Conservation (phyloP, 306 rosid species). For the Prunus kanzakura region DNA sequence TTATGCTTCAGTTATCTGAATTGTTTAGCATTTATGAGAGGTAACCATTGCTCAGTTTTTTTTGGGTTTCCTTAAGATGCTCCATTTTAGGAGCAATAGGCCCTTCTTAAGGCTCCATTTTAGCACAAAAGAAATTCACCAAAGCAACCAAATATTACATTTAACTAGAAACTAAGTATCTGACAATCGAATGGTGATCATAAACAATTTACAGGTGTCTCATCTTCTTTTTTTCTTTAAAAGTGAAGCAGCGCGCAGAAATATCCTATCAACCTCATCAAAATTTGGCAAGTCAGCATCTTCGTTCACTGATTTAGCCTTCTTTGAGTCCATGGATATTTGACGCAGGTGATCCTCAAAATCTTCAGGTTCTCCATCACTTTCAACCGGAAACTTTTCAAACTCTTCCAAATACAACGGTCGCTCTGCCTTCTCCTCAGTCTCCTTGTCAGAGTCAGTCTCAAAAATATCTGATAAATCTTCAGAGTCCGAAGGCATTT, state of each 20-base stretch:
- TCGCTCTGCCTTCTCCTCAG: conserved; percentile 37
- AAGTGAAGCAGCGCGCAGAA: conserved; percentile 69
- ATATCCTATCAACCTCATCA: conserved; percentile 78
- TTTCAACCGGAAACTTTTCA: conserved; percentile 53
- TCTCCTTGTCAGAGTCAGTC: conserved; percentile 62
- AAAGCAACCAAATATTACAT: background rate
- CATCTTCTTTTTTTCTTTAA: conserved; percentile 58
- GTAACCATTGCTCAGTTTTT: too few relatives aligned
- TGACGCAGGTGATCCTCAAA: conserved; percentile 71
- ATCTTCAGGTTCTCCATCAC: conserved; percentile 46
- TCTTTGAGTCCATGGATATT: conserved; percentile 51
- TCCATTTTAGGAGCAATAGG: too few relatives aligned
- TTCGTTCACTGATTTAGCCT: conserved; percentile 24
- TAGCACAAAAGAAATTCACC: background rate
- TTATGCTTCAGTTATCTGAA: too few relatives aligned
- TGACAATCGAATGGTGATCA: background rate
- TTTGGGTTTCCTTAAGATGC: too few relatives aligned
- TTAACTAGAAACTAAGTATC: background rate
- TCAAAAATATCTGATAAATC: conserved; percentile 70
- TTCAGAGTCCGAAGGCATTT: conserved; percentile 54
- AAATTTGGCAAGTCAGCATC: conserved; percentile 41
- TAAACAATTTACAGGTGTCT: conserved; percentile 11
- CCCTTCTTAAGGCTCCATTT: background rate
- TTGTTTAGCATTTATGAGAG: too few relatives aligned
- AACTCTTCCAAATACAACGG: conserved; percentile 81